These are phyloP conservation scores for Claviceps spartinae DNA, from an alignment of 2,329 filamentous ascomycete species.

Conservation along the genomic window DNA sequence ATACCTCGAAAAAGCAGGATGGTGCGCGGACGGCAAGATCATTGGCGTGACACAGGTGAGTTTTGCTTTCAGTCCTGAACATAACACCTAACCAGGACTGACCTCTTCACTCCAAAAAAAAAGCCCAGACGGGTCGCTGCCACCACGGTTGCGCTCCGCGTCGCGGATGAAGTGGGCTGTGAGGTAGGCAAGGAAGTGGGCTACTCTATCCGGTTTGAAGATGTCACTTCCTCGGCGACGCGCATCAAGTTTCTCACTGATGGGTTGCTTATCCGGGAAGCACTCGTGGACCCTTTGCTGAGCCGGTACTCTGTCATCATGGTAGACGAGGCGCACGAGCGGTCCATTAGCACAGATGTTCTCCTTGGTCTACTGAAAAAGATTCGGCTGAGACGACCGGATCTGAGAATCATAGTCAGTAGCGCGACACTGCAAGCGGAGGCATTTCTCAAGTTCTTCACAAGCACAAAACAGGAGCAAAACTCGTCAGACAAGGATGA, in stretches of 20 bases:
- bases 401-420: constrained; percentile 79
- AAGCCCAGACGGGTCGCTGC: constrained; percentile 83
- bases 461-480: constrained; percentile 23
- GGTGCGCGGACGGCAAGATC: constrained; percentile 70
- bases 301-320: constrained; percentile 91
- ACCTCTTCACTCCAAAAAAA: background rate
- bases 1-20: constrained; percentile 76
- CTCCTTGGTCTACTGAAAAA: constrained; percentile 85
- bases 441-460: constrained; percentile 71
- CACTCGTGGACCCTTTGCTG: constrained; percentile 79
- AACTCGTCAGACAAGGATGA: constrained; percentile 10
- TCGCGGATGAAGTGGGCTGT: constrained; percentile 79
- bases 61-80: background rate
- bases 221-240: constrained; percentile 73
- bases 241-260: constrained; percentile 93
- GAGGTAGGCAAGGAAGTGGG: constrained; percentile 82
- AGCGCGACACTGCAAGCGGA: constrained; percentile 89
- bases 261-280: constrained; percentile 79
- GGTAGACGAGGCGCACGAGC: constrained; percentile 94
- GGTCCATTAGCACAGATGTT: constrained; percentile 84
- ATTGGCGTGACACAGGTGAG: constrained; percentile 83
- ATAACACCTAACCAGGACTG: background rate
- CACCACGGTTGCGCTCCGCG: constrained; percentile 74
- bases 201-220: constrained; percentile 86
- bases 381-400: constrained; percentile 64